Evolutionary conservation across 192 early-diverging fungal genomes (phyloP).

Genomic region (Rhizophagus clarus): DNA sequence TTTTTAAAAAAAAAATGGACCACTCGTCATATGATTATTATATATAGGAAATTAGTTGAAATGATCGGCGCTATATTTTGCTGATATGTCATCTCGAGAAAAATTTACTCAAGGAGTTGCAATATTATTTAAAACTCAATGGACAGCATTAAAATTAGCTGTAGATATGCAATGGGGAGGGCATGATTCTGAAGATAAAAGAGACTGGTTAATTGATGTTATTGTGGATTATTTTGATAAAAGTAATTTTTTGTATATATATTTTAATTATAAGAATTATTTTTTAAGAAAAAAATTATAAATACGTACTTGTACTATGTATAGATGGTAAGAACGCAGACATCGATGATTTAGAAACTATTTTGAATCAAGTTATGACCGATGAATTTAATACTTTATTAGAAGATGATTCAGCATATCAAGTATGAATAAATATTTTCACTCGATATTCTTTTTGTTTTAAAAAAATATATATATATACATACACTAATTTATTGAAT

Average conservation of each 20-base stretch:
- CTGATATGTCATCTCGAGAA: background rate
- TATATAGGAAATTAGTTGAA: too few species aligned
- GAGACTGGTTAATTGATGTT: conserved; percentile 66
- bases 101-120: conserved; percentile 5
- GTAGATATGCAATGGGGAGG: conserved; percentile 76
- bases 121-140: conserved; percentile 32
- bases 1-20: background rate
- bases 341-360: conserved; percentile 54
- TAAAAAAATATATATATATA: background rate
- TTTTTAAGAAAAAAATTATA: background rate
- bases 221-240: conserved; percentile 66
- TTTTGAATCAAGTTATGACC: conserved; percentile 55
- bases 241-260: conserved; percentile 37
- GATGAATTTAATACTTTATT: conserved; percentile 58
- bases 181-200: conserved; percentile 62
- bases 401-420: conserved; percentile 60
- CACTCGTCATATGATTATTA: too few species aligned
- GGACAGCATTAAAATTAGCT: conserved; percentile 74
- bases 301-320: too few species aligned
- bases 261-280: background rate
- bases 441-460: too few species aligned
- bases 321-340: conserved; percentile 57
- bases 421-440: conserved; percentile 32
- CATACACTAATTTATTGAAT: background rate
- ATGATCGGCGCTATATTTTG: too few species aligned